These are phyloP conservation scores for Candida tallmaniae DNA, from an alignment of 805 yeast genomes.

Conservation along the genomic window DNA sequence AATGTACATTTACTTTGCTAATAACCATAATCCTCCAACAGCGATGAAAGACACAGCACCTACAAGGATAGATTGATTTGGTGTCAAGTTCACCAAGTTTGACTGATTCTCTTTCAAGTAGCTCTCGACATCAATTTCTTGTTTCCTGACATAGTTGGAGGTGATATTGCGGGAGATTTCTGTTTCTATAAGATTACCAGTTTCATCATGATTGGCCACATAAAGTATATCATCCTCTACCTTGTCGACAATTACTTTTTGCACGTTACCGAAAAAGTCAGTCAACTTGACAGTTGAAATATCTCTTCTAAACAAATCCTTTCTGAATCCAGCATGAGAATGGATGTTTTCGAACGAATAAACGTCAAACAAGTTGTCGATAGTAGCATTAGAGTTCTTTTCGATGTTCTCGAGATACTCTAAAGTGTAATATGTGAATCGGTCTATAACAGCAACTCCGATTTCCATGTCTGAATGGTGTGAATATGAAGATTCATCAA, in stretches of 20 bases:
- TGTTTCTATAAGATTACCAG: slow-evolving; percentile 13
- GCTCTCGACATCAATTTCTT: slow-evolving; percentile 6
- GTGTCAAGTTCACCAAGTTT: slow-evolving; percentile 12
- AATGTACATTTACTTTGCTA: slow-evolving; percentile 11
- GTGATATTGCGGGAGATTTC: neutral
- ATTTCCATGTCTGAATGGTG: slow-evolving; percentile 94
- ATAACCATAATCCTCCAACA: slow-evolving; percentile 19
- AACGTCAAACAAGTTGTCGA: slow-evolving; percentile 79
- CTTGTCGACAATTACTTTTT: slow-evolving; percentile 62
- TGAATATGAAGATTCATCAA: slow-evolving; percentile 89
- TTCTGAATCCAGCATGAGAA: slow-evolving; percentile 89
- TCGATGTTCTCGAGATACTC: slow-evolving; percentile 83
- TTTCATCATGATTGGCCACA: slow-evolving; percentile 28
- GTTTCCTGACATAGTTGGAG: neutral
- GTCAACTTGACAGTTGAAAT: slow-evolving; percentile 70
- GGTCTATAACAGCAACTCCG: slow-evolving; percentile 96
- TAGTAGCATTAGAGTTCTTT: slow-evolving; percentile 66
- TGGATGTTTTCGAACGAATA: slow-evolving; percentile 84
- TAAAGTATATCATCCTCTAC: slow-evolving; percentile 44
- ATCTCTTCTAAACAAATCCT: slow-evolving; percentile 69
- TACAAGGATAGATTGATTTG: slow-evolving; percentile 11
- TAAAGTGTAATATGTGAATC: slow-evolving; percentile 89
- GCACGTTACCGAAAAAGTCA: slow-evolving; percentile 93
- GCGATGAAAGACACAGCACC: slow-evolving; percentile 16
- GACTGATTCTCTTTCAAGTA: slow-evolving; percentile 9